Evolutionary conservation across 257 asterid species (phyloP), one percentile per base, ranked within the genome.

Genomic region (Ligustrum vulgare): DNA sequence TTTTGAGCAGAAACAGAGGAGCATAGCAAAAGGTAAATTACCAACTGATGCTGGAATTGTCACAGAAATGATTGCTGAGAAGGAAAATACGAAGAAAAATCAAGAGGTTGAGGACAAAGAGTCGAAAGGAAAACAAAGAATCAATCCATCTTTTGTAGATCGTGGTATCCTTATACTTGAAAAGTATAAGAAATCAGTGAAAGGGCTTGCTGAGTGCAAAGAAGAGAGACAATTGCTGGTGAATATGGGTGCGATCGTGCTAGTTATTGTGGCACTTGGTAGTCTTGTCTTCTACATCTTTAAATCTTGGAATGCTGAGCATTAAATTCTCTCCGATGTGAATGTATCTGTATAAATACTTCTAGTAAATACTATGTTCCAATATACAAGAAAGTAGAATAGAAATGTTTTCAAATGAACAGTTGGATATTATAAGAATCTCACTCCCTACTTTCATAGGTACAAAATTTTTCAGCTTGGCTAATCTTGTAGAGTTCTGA

Each of bases 221-320:
- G 96, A 89, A 77, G 92, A 89, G 66, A 82, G 86, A 77, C 89
- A 82, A 58, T 58, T 90, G 82, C 73, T 93, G 81, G 89, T 90
- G 75, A 91, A 89, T 75, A 81, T 88, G 75, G 96, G 91, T 8
- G 96, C 49, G 0, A 93, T 91, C 2, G 86, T 86, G 85, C 81
- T 93, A 37, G 96, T 93, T 32, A 82, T 91, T 22, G 80, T 86
- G 77, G 84, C 96, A 2, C 77, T 93, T 18, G 91, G 90, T 12
- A 87, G 86, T 68, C 87, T 84, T 35, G 80, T 84, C 70, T 83
- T 85, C 72, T 83, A 84, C 89, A 79, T 69, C 51, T 77, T 80
- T 62, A 73, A 74, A 58, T 62, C 84, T 22, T 73, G 73, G 70
- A 77, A 82, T 23, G 77, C 75, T 41, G 75, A 74, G 18, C 20